Conservation (phyloP, 2,329 filamentous ascomycete genomes). For the Ploettnerulaceae sp. region DNA sequence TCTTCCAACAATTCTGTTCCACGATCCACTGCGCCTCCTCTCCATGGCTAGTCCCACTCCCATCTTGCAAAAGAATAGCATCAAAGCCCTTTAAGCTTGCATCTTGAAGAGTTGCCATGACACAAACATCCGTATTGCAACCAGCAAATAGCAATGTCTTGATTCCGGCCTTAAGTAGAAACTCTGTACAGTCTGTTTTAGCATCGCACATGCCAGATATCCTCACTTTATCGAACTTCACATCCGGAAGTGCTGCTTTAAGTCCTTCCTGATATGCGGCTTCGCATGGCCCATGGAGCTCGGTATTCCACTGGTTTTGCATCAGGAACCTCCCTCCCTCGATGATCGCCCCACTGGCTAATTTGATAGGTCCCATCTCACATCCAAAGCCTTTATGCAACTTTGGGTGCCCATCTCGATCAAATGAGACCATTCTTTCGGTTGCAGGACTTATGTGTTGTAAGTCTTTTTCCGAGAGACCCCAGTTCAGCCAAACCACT, state of each 20-base stretch:
- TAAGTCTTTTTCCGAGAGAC: too few relatives aligned
- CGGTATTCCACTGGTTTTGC: not conserved
- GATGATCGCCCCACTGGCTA: too few relatives aligned
- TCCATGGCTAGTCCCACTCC: slow-evolving; percentile 7
- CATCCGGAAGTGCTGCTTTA: not conserved
- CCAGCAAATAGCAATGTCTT: slow-evolving; percentile 8
- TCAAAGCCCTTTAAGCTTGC: slow-evolving; percentile 8
- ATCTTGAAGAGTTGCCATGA: slow-evolving; percentile 10
- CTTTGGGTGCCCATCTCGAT: too few relatives aligned
- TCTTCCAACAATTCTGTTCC: too few relatives aligned
- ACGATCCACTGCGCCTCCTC: too few relatives aligned
- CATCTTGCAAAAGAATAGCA: slow-evolving; percentile 6
- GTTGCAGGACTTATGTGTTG: not conserved
- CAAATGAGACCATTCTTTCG: too few relatives aligned
- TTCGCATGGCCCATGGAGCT: not conserved
- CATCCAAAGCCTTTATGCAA: too few relatives aligned
- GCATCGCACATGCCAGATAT: not conserved
- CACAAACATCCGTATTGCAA: slow-evolving; percentile 10
- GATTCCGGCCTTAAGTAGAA: not conserved
- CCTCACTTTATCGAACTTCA: slow-evolving; percentile 3
- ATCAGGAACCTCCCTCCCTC: too few relatives aligned
- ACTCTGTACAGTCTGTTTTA: not conserved
- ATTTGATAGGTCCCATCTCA: too few relatives aligned
- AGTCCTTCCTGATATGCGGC: not conserved
- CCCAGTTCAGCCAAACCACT: slow-evolving; percentile 1